A percentile compares a stretch with the other conserved stretches of the same genome.
These are phyloP conservation scores for grape (Vitis vinifera) DNA, from an alignment of 164 flowering plant species.

Conservation along the genomic window DNA sequence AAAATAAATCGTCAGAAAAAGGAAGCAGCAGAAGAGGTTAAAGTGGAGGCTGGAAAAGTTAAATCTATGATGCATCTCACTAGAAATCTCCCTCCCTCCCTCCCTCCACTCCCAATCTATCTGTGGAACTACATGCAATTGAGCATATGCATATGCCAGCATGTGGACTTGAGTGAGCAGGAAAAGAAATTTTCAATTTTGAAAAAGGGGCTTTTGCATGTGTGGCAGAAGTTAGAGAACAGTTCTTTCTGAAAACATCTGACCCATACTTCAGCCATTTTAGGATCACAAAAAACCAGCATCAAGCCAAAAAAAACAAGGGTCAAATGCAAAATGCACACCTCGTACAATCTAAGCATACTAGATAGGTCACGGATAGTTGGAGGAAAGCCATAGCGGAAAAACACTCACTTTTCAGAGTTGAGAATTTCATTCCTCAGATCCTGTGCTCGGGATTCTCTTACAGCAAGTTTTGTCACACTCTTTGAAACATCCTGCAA, in stretches of 20 bases:
- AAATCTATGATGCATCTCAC: not conserved
- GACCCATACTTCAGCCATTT: too few relatives aligned
- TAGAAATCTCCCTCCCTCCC: too few relatives aligned
- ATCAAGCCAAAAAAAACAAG: not conserved
- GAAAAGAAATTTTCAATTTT: too few relatives aligned
- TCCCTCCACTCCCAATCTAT: too few relatives aligned
- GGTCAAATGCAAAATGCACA: not conserved
- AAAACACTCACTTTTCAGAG: conserved; percentile 81
- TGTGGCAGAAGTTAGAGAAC: too few relatives aligned
- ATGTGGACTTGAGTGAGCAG: too few relatives aligned
- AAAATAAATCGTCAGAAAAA: conserved; percentile 4
- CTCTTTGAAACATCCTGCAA: conserved; percentile 83
- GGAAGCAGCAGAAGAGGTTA: not conserved
- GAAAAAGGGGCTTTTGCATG: too few relatives aligned
- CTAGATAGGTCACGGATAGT: not conserved
- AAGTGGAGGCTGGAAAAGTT: not conserved
- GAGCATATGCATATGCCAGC: too few relatives aligned
- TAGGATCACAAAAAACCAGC: not conserved
- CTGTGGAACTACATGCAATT: too few relatives aligned
- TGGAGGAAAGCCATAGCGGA: not conserved
- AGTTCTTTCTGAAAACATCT: too few relatives aligned
- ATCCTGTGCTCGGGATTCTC: conserved; percentile 94
- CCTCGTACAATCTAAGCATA: not conserved
- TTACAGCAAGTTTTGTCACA: conserved; percentile 80
- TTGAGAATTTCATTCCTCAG: conserved; percentile 92